A percentile compares a stretch with the other conserved stretches of the same genome.
These are phyloP conservation scores for Arachnomyces sp. DNA, from an alignment of 2,329 filamentous ascomycete species.

Conservation along the genomic window DNA sequence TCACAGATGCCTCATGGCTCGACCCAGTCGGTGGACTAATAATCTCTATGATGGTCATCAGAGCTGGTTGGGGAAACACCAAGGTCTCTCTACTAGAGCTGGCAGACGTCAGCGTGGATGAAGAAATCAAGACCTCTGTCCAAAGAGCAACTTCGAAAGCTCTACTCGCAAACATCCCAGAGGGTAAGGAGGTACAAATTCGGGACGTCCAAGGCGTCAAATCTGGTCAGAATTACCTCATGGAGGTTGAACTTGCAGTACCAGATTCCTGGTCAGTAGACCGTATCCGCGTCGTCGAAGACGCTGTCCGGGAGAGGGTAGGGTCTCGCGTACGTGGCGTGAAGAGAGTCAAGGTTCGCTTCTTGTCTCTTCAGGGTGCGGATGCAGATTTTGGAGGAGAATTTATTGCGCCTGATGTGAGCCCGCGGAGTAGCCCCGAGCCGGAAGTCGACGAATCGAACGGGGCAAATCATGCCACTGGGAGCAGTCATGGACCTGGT, in stretches of 20 bases:
- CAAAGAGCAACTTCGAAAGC: conserved; percentile 55
- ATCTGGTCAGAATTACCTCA: conserved; percentile 89
- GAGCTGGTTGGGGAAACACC: conserved; percentile 82
- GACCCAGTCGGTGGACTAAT: conserved; percentile 88
- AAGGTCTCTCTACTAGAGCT: conserved; percentile 73
- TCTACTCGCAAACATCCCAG: conserved; percentile 35
- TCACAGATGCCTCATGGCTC: conserved; percentile 80
- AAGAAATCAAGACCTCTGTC: conserved; percentile 68
- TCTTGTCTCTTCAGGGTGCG: conserved; percentile 59
- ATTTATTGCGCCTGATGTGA: conserved; percentile 61
- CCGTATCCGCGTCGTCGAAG: conserved; percentile 61
- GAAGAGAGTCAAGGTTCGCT: conserved; percentile 72
- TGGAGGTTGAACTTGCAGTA: conserved; percentile 80
- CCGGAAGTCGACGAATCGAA: conserved; percentile 45
- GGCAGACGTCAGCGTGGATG: conserved; percentile 81
- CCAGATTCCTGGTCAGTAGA: conserved; percentile 68
- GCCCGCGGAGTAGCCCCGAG: conserved; percentile 50
- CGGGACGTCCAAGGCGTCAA: conserved; percentile 82
- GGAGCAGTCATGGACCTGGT: conserved; percentile 29
- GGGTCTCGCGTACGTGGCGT: conserved; percentile 74
- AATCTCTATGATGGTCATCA: conserved; percentile 88
- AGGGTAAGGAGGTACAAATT: conserved; percentile 57
- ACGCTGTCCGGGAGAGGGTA: conserved; percentile 61
- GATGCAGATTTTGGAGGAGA: conserved; percentile 63
- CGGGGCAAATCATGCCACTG: conserved; percentile 15